Conservation (phyloP, 176 grass and related monocot genomes). For the Rhynchospora pubera region DNA sequence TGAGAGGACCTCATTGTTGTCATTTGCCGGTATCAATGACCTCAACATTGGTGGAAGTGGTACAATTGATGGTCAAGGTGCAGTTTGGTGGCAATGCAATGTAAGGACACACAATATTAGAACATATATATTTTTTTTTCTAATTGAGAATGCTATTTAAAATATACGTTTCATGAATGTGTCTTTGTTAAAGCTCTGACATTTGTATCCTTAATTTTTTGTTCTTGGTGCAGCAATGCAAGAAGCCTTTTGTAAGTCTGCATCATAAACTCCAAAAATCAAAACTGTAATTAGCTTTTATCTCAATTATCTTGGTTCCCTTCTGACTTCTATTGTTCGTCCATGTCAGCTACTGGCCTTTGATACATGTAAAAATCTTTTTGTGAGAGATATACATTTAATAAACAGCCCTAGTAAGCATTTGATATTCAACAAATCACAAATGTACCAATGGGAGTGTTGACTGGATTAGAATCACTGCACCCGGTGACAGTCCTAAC, state of each 20-base stretch:
- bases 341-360: conserved; percentile 50
- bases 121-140: conserved; percentile 10
- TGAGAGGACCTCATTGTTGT: neutral
- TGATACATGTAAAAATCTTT: conserved; percentile 43
- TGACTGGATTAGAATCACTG: conserved; percentile 45
- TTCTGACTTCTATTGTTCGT: neutral
- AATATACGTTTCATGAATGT: neutral
- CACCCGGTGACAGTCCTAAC: conserved; percentile 78
- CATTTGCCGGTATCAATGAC: neutral
- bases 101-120: conserved; percentile 61
- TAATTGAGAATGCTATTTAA: neutral
- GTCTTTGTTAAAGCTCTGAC: neutral
- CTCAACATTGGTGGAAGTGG: conserved; percentile 55
- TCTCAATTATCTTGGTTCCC: neutral
- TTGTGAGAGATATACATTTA: conserved; percentile 49
- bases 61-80: conserved; percentile 58
- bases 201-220: neutral
- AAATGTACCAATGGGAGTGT: conserved; percentile 47
- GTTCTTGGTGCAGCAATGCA: conserved; percentile 39
- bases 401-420: conserved; percentile 73
- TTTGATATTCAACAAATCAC: conserved; percentile 54
- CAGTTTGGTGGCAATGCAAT: conserved; percentile 63
- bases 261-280: neutral
- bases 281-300: neutral
- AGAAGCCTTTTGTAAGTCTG: neutral